Base-by-base conservation (phyloP, 495 filamentous ascomycete species). In the Aspergillus wentii region DNA sequence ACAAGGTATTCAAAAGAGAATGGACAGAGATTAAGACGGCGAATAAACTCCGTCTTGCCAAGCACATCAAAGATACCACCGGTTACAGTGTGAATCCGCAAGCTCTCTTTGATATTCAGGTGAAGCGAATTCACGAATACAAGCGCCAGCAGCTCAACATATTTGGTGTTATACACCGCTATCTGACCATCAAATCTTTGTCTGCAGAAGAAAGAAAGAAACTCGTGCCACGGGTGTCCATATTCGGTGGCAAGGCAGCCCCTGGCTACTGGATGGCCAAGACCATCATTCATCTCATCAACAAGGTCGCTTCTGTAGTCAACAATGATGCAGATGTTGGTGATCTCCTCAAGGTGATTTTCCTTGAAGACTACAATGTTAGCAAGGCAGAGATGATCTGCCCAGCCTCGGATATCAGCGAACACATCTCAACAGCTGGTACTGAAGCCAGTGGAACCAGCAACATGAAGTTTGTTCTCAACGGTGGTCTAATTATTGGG, bases 251-350 rank as follows among this genome's bases (percentile, higher is more conserved):
- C 40, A 98, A 98, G 64, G 92, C 92, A 14, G 92, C 92, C 0
- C 92, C 92, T 2, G 92, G 92, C 3, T 98, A 98, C 68, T 98
- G 94, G 94, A 98, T 98, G 92, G 92, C 92, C 14, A 98, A 98
- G 77, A 91, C 91, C 6, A 86, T 98, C 44, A 98, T 98, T 43
- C 89, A 96, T 57, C 77, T 98, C 33, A 85, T 98, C 69, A 95
- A 94, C 70, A 83, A 77, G 43, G 94, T 97, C 27, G 88, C 88
- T 4, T 64, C 76, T n/a, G 84, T 96, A 2, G 83, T 98, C 45
- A 98, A 98, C 65, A 83, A 82, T 7, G 92, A 98, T 53, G 67
- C 78, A 23, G 92, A 97, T 31, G 78, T 97, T 53, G 90, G 90
- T 17, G 91, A 97, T 56, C 74, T 94, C 14, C 72, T 98, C 52